Percentiles rank a stretch among this genome's conserved stretches.
Evolutionary conservation across 2,329 filamentous ascomycete species (phyloP).

Genomic region (Pseudogymnoascus sp.): DNA sequence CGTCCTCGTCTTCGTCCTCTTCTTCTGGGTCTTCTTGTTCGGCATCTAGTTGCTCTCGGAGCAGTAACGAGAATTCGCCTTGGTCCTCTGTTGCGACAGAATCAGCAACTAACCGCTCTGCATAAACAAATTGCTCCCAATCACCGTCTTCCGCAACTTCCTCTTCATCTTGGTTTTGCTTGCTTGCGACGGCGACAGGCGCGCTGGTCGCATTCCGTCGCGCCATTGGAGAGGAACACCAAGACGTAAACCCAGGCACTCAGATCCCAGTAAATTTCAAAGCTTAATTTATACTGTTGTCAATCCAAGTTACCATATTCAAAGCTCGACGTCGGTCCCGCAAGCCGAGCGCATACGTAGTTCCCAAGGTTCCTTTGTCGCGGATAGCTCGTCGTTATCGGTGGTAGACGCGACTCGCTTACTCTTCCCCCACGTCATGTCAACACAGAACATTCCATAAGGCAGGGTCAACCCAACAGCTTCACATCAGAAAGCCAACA

Average conservation of each 20-base stretch:
- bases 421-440: not conserved
- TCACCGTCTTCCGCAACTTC: not conserved
- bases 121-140: not conserved
- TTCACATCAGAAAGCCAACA: not conserved
- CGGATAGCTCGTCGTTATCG: not conserved
- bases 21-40: constrained; percentile 8
- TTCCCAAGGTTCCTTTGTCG: not conserved
- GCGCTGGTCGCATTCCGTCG: not conserved
- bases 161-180: not conserved
- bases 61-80: not conserved
- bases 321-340: not conserved
- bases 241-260: not conserved
- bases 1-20: not conserved
- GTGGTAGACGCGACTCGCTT: constrained; percentile 3
- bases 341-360: not conserved
- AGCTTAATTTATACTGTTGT: not conserved
- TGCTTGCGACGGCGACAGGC: not conserved
- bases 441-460: not conserved
- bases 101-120: not conserved
- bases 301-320: not conserved
- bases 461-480: not conserved
- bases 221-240: not conserved
- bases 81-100: not conserved
- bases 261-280: not conserved
- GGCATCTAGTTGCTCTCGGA: not conserved